Percentiles rank a stretch among this genome's conserved stretches.
Evolutionary conservation across 1,284 basidiomycete genomes (phyloP).

Genomic region (Boletus semigastroideus): DNA sequence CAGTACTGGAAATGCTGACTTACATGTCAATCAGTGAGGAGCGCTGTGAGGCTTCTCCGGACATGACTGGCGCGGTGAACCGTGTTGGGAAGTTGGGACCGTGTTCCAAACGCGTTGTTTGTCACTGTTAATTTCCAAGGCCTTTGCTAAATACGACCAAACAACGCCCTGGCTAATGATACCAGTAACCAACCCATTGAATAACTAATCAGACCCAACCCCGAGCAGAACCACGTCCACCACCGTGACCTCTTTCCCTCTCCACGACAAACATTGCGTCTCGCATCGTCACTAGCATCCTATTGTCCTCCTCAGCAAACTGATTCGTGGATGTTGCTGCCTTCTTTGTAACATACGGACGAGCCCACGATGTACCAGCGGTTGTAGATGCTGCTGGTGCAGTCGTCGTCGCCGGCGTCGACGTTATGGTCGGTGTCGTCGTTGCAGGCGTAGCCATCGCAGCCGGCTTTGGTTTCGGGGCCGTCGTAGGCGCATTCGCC

Average conservation of each 20-base stretch:
- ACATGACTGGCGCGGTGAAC: conserved; percentile 33
- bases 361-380: conserved; percentile 51
- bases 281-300: conserved; percentile 62
- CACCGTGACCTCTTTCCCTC: conserved; percentile 76
- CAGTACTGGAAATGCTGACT: conserved; percentile 17
- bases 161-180: conserved; percentile 4
- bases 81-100: neutral
- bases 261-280: conserved; percentile 81
- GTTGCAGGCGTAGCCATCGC: conserved; percentile 25
- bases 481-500: conserved; percentile 45
- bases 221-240: conserved; percentile 67
- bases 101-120: conserved; percentile 24
- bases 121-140: conserved; percentile 24
- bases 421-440: conserved; percentile 30
- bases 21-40: conserved; percentile 51
- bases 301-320: conserved; percentile 50
- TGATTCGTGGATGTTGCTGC: conserved; percentile 21
- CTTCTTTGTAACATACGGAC: conserved; percentile 57
- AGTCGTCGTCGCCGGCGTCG: conserved; percentile 37
- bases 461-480: conserved; percentile 48
- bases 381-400: conserved; percentile 22
- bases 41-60: conserved; percentile 43
- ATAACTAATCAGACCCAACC: conserved; percentile 56
- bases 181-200: neutral
- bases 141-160: conserved; percentile 24